Evolutionary conservation across 2,329 filamentous ascomycete genomes (phyloP), one percentile per base, ranked within the genome.

Genomic region (Shiraia sp.): DNA sequence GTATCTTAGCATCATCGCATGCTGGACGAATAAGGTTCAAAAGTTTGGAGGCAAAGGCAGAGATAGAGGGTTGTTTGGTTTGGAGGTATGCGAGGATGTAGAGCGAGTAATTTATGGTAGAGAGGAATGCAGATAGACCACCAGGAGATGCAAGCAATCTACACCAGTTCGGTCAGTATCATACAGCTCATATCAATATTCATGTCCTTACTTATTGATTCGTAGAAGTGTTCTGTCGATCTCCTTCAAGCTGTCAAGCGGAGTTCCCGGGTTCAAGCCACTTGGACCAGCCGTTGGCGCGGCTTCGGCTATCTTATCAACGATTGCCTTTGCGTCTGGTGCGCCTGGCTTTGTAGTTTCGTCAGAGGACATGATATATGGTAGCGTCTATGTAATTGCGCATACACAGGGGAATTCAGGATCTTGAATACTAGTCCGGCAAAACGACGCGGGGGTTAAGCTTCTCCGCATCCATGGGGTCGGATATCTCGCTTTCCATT

Each of bases 41-140:
- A 25, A 69, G 59, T 36, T 52, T 56, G 30, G 61, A 53, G 3
- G 60, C 49, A 25, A 61, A 48, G 38, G 40, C 19, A 3, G 59
- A 46, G 29, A 72, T 48, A 24, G 68, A 53, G 10, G 63, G 56
- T 3, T 65, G 64, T 40, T 69, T 72, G 10, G 70, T 60, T 41
- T 73, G 68, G 30, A 71, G 58, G 59, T 73, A 72, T 26, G 71
- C 66, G 49, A 74, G 65, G 40, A 74, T 65, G 58, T 74, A 75
- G 52, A 75, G 67, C 36, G 66, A 65, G 61, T 74, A 75, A 59
- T 74, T 75, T 61, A 74, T 66, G 32, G 72, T 74, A 34, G 71
- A 73, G 54, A 75, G 72, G 63, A 72, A 72, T 15, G 71, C 55
- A 47, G 63, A 68, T 50, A 74, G 65, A 31, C 72, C 72, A 58